Evolutionary conservation across 2,329 filamentous ascomycete genomes (phyloP).

Genomic region (Chalara sp.): DNA sequence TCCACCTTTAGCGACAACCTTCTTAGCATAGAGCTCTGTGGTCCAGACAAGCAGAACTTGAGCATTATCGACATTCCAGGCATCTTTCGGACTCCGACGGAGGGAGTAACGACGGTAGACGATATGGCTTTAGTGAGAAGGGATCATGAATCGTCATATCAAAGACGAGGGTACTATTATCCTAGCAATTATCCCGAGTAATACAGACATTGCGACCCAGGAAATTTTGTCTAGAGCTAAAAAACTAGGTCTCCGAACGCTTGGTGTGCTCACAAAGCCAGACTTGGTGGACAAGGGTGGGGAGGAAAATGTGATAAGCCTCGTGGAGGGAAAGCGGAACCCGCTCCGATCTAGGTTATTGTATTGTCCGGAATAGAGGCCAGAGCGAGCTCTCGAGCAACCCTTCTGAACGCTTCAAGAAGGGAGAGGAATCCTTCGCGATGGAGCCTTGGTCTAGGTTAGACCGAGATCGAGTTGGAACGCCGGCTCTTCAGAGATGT

Average conservation of each 20-base stretch:
- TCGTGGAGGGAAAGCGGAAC: constrained; percentile 11
- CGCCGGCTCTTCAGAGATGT: constrained; percentile 7
- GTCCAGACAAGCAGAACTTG: constrained; percentile 38
- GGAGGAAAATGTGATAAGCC: constrained; percentile 23
- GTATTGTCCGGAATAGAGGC: constrained; percentile 17
- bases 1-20: constrained; percentile 8
- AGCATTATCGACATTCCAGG: constrained; percentile 54
- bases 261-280: constrained; percentile 40
- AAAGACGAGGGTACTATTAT: constrained; percentile 27
- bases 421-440: constrained; percentile 9
- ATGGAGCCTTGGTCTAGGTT: constrained; percentile 6
- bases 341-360: constrained; percentile 10
- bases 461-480: constrained; percentile 6
- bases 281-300: constrained; percentile 41
- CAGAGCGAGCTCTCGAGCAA: constrained; percentile 9
- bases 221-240: constrained; percentile 10
- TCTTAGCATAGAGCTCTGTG: constrained; percentile 9
- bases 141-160: constrained; percentile 44
- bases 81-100: constrained; percentile 35
- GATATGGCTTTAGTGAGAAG: constrained; percentile 36
- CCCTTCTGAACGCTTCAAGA: not conserved
- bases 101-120: constrained; percentile 21
- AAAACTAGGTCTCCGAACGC: constrained; percentile 6
- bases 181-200: constrained; percentile 8
- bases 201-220: constrained; percentile 7